phyloP scores from a whole-genome alignment of 1,284 basidiomycete species.

The Irpex lacteus region DNA sequence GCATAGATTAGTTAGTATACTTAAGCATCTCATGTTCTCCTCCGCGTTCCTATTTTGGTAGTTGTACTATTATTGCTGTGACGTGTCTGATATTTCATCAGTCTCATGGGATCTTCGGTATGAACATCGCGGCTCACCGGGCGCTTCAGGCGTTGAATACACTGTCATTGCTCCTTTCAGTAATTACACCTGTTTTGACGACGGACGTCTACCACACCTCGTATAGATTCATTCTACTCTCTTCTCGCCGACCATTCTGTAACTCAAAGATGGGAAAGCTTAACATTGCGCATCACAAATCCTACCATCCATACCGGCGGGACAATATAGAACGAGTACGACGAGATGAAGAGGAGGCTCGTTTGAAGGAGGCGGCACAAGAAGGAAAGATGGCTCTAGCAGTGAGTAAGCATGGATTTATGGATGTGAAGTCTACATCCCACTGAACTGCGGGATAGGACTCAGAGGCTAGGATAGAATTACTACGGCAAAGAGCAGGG shows the following conservation, averaged over 20 bases:
- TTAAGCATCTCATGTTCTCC: no score
- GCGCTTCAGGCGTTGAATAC: background rate
- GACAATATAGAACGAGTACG: slow-evolving; percentile 83
- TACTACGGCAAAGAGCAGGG: slow-evolving; percentile 61
- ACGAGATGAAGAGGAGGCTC: slow-evolving; percentile 79
- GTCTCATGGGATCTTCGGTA: no score
- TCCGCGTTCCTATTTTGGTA: no score
- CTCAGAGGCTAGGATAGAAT: slow-evolving; percentile 72
- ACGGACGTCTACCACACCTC: background rate
- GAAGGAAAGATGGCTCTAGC: slow-evolving; percentile 72
- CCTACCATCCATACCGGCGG: slow-evolving; percentile 80
- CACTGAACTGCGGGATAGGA: slow-evolving; percentile 42
- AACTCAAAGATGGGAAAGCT: slow-evolving; percentile 64
- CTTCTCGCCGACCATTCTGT: background rate
- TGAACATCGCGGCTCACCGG: no score
- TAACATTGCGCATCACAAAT: slow-evolving; percentile 88
- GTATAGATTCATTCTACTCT: background rate
- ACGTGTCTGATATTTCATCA: no score
- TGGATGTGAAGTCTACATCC: background rate
- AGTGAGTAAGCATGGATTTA: slow-evolving; percentile 38
- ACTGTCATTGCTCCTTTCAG: background rate
- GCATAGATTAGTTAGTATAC: background rate
- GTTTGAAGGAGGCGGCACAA: slow-evolving; percentile 57
- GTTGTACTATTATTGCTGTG: no score
- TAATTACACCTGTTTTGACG: background rate